Conservation (phyloP, 345 rosid genomes). For the Ailanthus altissimus region DNA sequence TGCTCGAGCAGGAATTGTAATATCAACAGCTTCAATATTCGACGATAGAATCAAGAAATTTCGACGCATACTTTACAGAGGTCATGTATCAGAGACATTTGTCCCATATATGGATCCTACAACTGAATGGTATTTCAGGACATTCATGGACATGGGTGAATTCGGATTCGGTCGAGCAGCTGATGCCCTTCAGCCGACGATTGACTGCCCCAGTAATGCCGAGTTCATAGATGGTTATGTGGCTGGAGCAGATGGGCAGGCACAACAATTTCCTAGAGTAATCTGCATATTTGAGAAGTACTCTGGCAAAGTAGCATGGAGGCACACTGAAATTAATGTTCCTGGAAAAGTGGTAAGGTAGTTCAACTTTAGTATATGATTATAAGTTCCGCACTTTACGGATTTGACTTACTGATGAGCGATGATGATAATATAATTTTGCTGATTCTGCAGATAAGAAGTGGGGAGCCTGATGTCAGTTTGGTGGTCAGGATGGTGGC, state of each 20-base stretch:
- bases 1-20: constrained; percentile 56
- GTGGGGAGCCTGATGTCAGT: constrained; percentile 65
- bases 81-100: constrained; percentile 76
- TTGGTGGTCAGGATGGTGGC: constrained; percentile 78
- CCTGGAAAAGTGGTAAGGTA: constrained; percentile 68
- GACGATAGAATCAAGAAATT: constrained; percentile 37
- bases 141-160: constrained; percentile 79
- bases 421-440: background rate
- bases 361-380: background rate
- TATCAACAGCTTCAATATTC: constrained; percentile 62
- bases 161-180: constrained; percentile 75
- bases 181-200: constrained; percentile 48
- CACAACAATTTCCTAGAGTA: constrained; percentile 47
- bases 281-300: constrained; percentile 70
- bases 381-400: background rate
- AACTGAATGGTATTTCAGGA: constrained; percentile 73
- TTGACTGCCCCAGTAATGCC: constrained; percentile 70
- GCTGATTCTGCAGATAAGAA: constrained; percentile 46
- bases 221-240: constrained; percentile 55
- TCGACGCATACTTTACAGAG: constrained; percentile 58
- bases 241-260: constrained; percentile 59
- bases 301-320: constrained; percentile 56
- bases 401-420: background rate
- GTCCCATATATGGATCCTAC: constrained; percentile 88
- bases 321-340: constrained; percentile 71